Evolutionary conservation across 805 yeast genomes (phyloP).

Genomic region (Diddensiella santjacobensis): DNA sequence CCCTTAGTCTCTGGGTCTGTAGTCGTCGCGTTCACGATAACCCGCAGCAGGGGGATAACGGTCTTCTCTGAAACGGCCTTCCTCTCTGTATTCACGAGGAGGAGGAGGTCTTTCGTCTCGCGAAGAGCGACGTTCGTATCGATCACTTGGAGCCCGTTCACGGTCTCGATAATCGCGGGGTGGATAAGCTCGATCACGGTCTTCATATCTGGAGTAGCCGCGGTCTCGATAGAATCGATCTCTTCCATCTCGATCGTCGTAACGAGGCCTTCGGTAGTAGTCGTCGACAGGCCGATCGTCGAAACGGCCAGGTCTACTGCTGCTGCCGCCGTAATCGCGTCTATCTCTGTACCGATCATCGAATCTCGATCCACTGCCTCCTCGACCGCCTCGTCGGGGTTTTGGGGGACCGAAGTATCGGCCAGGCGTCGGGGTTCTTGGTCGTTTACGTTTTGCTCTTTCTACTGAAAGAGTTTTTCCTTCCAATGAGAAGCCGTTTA

Average conservation of each 20-base stretch:
- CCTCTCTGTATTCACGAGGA: constrained; percentile 15
- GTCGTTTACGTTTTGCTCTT: constrained; percentile 39
- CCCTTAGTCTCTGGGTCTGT: constrained; percentile 10
- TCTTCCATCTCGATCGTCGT: constrained; percentile 25
- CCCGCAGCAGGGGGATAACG: constrained; percentile 2
- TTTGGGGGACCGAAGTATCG: constrained; percentile 35
- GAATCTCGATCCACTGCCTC: constrained; percentile 17
- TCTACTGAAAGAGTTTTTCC: constrained; percentile 45
- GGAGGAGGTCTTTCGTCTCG: constrained; percentile 12
- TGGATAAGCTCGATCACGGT: constrained; percentile 17
- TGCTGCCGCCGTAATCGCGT: constrained; percentile 14
- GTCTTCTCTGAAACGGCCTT: constrained; percentile 13
- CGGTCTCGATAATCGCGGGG: constrained; percentile 23
- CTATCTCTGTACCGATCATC: constrained; percentile 23
- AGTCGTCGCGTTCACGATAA: constrained; percentile 20
- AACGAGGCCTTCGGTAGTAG: constrained; percentile 22
- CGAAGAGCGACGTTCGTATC: constrained; percentile 11
- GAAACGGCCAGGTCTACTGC: constrained; percentile 21
- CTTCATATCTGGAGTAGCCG: constrained; percentile 23
- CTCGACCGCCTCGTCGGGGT: constrained; percentile 18
- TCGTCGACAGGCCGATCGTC: too few relatives aligned
- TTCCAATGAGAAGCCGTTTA: constrained; percentile 41
- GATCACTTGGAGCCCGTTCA: constrained; percentile 7
- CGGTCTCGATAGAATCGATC: constrained; percentile 25
- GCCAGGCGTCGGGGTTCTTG: constrained; percentile 39